Evolutionary conservation across 1,284 basidiomycete genomes (phyloP), one percentile per base, ranked within the genome.

Genomic region (Ustilago xerochloae): DNA sequence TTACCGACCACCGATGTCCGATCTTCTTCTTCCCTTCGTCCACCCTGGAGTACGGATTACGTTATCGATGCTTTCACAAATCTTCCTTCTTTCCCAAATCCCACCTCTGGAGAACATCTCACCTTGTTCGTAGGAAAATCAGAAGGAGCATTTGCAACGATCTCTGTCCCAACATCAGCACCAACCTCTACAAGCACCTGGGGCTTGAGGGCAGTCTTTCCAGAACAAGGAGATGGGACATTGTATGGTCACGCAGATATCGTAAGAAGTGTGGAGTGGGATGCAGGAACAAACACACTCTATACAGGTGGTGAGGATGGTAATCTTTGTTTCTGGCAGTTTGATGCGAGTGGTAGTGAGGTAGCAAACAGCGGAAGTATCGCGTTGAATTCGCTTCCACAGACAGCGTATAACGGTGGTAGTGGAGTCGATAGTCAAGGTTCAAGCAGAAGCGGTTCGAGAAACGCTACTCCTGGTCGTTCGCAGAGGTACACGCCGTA

Each of bases 31-130:
- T 77, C 71, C 8, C 69, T 77, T 33, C 56, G 65, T 10, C 81
- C 81, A 3, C 55, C 75, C 8, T 83, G 80, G 78, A 57, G 63
- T 15, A 79, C 77, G 0, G 82, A 84, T 73, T 83, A 82, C 36
- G 66, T 81, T 5, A 79, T 84, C 60, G 82, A 84, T 39, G 78
- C 67, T 2, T 53, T 54, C 49, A 36, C 47, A 39, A 29, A 36
- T 9, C 60, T 73, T 18, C 24, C 60, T n/a, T 58, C 57, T 24
- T 68, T 73, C 54, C 60, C 64, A 28, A 61, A 60, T 20, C 41
- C 54, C 24, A n/a, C 24, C 12, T 18, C 33, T 2, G 32, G 24
- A n/a, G 48, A 53, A 26, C 39, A 59, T 2, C 33, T 74, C 12
- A 64, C 65, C 6, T 51, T 77, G 18, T 74, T 74, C 30, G 62